Evolutionary conservation across 2,329 filamentous ascomycete genomes (phyloP), one percentile per base, ranked within the genome.

Genomic region (Diaporthe destruens): DNA sequence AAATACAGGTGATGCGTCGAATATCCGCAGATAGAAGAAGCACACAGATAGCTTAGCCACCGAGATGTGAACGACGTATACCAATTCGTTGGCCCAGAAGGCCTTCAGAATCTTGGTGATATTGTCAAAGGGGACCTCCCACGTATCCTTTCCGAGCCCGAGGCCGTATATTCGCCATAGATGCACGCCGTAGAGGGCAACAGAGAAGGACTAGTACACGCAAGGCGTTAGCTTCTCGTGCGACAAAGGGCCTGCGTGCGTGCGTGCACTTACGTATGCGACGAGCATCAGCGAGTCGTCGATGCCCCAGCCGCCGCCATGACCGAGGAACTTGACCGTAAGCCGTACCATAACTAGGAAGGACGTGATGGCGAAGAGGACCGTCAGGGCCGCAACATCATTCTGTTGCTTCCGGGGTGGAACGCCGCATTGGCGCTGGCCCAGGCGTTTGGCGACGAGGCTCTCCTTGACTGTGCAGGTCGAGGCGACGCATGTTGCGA

Each of bases 401-500:
- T 36, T 61, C 23, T 55, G 56, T 1, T 63, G 68, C 3, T 9
- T n/a, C 55, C 1, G 5, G 12, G 34, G 34, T n/a, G 47, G 56
- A 23, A 53, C 18, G 16, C 55, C 55, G 18, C 68, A 71, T 23
- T 63, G 68, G 34, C 44, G 56, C 32, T 29, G 16, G 47, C 68
- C 49, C 18, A 53, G 34, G 6, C 59, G 55, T 42, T 53, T 63
- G 11, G 68, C 49, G 39, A 54, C 51, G 16, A 71, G 68, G 44
- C 59, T 51, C 68, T 71, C 68, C 32, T 71, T 71, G 44, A 71
- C 49, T 3, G 68, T 71, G 68, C 68, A 71, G n/a, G 47, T 71
- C 18, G 56, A 59, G 7, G 12, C 11, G 3, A 71, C 68, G n/a
- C 67, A 70, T 34, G n/a, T 20, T n/a, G 68, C 59, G 9, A 71